Base-by-base conservation (phyloP, 1,284 basidiomycete genomes). In the Porodaedalea pini region DNA sequence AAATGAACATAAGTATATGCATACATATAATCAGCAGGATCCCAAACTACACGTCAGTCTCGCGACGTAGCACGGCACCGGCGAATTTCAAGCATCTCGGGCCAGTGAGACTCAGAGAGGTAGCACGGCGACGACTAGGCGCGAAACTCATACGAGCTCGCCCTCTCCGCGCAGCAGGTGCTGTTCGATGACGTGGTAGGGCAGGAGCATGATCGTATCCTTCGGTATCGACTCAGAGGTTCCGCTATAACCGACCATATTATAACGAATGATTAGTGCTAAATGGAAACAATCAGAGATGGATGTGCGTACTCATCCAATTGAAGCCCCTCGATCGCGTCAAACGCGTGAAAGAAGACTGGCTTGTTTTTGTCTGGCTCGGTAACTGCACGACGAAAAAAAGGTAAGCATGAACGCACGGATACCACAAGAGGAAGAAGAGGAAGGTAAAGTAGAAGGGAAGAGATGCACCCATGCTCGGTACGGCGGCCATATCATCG, bases 341-440 rank as follows among this genome's bases (percentile, higher is more conserved):
- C 74, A 17, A 85, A 76, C 10, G 90, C 90, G 68, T 86, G 89
- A 1, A 89, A 85, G 66, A 95, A 88, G 1, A 96, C 90, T 0
- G 90, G 84, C 0, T 79, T 77, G 10, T 79, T 76, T 63, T 80
- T 83, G 66, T 93, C 86, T 1, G 93, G 92, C 63, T 82, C 77
- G 0, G 86, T 77, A 10, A 92, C 92, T 94, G 67, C 19, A 31
- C 11, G 29, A 39, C 37, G 32, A 6, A 31, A 19, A 58, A 17
- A 19, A 8, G 13, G 32, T 27, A 37, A 19, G 19, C 4, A 48
- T 27, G 15, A 39, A 49, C 23, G 50, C 23, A 43, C 45, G 23
- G n/a, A 13, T 53, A 34, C 23, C 40, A 49, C 34, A 6, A 8
- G 13, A 17, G 36, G 34, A 27, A 51, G 34, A 15, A 13, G 11